phyloP scores from a whole-genome alignment of 2,329 filamentous ascomycete genomes.

The Canariomyces notabilis region DNA sequence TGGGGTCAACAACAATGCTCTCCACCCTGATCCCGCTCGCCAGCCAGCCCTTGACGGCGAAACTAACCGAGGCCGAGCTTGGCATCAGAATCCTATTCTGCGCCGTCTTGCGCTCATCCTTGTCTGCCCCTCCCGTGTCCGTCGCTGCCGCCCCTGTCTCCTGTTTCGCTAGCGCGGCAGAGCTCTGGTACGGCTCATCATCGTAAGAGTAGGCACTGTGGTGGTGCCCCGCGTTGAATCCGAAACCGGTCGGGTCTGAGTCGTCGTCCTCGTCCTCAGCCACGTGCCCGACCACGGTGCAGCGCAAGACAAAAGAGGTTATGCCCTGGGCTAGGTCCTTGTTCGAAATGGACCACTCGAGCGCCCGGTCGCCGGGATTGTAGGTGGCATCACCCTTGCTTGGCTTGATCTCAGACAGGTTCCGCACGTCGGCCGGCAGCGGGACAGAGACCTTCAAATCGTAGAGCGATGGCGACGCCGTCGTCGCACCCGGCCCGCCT shows the following conservation, averaged over 20 bases:
- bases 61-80: slow-evolving; percentile 68
- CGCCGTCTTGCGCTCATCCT: slow-evolving; percentile 53
- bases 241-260: slow-evolving; percentile 49
- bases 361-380: slow-evolving; percentile 61
- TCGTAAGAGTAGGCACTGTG: slow-evolving; percentile 46
- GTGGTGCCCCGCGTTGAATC: slow-evolving; percentile 37
- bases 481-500: slow-evolving; percentile 44
- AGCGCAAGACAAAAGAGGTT: slow-evolving; percentile 68
- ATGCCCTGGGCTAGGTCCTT: slow-evolving; percentile 68
- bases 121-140: slow-evolving; percentile 36
- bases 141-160: slow-evolving; percentile 27
- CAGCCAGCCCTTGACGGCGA: slow-evolving; percentile 64
- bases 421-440: slow-evolving; percentile 72
- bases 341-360: slow-evolving; percentile 79
- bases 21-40: slow-evolving; percentile 64
- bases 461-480: slow-evolving; percentile 61
- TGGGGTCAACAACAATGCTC: slow-evolving; percentile 63
- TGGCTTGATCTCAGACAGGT: slow-evolving; percentile 74
- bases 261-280: slow-evolving; percentile 44
- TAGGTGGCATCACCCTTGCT: slow-evolving; percentile 81
- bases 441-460: slow-evolving; percentile 75
- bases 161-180: slow-evolving; percentile 1
- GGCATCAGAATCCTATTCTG: slow-evolving; percentile 77
- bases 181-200: slow-evolving; percentile 52
- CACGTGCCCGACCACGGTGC: slow-evolving; percentile 68